Evolutionary conservation across 2,329 filamentous ascomycete species (phyloP).

Genomic region (Fusarium sp.): DNA sequence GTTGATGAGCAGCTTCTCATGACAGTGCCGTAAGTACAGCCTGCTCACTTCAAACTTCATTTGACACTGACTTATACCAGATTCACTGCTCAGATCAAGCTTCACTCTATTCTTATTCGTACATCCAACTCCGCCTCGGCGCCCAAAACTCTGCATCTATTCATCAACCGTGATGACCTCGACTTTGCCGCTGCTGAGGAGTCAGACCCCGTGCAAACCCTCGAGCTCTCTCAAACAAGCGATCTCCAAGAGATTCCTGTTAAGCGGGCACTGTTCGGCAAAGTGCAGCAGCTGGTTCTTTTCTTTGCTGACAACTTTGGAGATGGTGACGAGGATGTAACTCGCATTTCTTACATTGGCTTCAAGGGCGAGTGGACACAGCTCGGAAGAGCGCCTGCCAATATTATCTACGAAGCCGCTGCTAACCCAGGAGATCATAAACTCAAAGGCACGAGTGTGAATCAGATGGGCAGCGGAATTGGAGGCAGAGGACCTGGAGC

Average conservation of each 20-base stretch:
- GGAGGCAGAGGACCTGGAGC: conserved; percentile 55
- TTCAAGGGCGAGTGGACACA: conserved; percentile 97
- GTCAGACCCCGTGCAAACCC: conserved; percentile 74
- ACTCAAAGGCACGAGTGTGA: conserved; percentile 66
- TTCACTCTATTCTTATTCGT: conserved; percentile 89
- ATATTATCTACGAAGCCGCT: conserved; percentile 92
- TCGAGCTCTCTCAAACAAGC: conserved; percentile 80
- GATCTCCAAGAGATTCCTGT: conserved; percentile 90
- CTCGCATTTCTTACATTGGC: conserved; percentile 82
- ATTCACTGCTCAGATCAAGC: conserved; percentile 92
- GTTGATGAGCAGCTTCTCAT: conserved; percentile 95
- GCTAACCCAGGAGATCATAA: conserved; percentile 91
- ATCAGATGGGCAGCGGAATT: conserved; percentile 66
- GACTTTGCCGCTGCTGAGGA: conserved; percentile 84
- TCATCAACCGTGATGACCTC: conserved; percentile 85
- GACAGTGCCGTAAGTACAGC: conserved; percentile 78
- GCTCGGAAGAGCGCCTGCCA: conserved; percentile 75
- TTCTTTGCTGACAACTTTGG: conserved; percentile 95
- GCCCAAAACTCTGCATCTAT: conserved; percentile 86
- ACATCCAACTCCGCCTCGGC: conserved; percentile 76
- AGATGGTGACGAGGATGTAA: conserved; percentile 81
- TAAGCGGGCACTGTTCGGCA: conserved; percentile 88
- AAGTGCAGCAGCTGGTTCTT: conserved; percentile 81
- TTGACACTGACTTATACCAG: conserved; percentile 55
- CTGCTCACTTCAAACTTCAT: background rate